Conservation (phyloP, 2,329 filamentous ascomycete species). For the Coniochaeta sp. region DNA sequence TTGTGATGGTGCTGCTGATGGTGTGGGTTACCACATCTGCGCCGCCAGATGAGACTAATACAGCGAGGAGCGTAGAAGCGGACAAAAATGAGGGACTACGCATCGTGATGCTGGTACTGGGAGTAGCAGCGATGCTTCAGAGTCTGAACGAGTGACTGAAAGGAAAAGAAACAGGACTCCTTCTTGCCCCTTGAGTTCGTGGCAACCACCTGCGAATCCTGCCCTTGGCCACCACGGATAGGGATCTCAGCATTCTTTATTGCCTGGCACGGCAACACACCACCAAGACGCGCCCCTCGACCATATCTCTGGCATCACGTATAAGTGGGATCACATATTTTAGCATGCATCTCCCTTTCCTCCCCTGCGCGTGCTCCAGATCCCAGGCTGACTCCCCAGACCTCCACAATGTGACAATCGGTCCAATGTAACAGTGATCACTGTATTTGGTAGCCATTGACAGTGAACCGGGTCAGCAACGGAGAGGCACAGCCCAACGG, state of each 20-base stretch:
- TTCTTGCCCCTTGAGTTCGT: background rate
- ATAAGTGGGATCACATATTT: background rate
- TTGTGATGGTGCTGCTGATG: constrained; percentile 8
- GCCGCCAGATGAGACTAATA: constrained; percentile 1
- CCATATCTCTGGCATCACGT: background rate
- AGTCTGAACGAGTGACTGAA: background rate
- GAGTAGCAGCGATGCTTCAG: constrained; percentile 1
- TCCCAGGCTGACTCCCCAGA: background rate
- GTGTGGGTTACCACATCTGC: constrained; percentile 2
- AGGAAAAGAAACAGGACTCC: background rate
- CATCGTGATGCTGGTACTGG: constrained; percentile 9
- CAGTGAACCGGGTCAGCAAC: background rate
- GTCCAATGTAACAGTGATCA: background rate
- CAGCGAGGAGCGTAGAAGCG: constrained; percentile 8
- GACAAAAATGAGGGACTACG: constrained; percentile 12
- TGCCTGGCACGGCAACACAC: background rate
- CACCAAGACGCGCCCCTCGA: background rate
- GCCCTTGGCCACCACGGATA: background rate
- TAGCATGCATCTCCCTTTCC: background rate
- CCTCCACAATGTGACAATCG: background rate
- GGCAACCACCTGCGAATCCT: background rate
- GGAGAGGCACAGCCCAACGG: background rate
- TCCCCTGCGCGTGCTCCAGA: background rate
- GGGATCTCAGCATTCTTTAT: background rate
- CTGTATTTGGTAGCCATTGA: background rate